Evolutionary conservation across 208 protist species (phyloP), one percentile per base, ranked within the genome.

Genomic region (Leishmania major): DNA sequence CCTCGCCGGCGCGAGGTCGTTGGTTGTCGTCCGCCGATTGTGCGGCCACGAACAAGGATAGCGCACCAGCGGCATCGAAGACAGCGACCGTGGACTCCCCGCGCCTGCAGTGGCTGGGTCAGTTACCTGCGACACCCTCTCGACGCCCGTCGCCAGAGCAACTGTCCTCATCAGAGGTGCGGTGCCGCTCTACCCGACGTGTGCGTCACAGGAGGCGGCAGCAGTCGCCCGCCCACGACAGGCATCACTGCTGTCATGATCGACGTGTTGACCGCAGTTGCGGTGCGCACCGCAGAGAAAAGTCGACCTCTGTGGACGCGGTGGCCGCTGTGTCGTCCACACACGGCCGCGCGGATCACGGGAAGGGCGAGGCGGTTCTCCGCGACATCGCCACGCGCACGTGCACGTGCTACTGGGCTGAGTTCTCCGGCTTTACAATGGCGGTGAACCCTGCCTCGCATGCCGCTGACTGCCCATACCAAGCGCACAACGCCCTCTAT

Each of bases 361-460:
- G 11, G 60, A 66, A 80, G 72, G 59, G 47, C 22, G 81, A 83
- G 53, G 78, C 22, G 49, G 64, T 47, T 43, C 84, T 90, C n/a
- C 89, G 89, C 4, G 45, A 76, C n/a, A 60, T 78, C 25, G 88
- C 83, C 55, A 59, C 60, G 25, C 79, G 77, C 19, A 66, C 75
- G 37, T 91, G 88, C 79, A 77, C 83, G 53, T 91, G 88, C 72
- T 91, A 91, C 82, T 92, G 86, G 89, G 77, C 74, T 11, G 77
- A 84, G 43, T 88, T 88, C 40, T 73, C 81, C n/a, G 88, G 90
- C 25, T n/a, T 94, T 35, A 87, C 84, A 25, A 93, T 93, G 82
- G 84, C 93, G 35, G 89, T 89, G 53, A 95, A 95, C 85, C 91
- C 93, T 2, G 83, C 91, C 49, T 87, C 93, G 37, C 93, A 96